Base-by-base conservation (phyloP, 345 rosid species). In the Eucalyptus cloeziana region DNA sequence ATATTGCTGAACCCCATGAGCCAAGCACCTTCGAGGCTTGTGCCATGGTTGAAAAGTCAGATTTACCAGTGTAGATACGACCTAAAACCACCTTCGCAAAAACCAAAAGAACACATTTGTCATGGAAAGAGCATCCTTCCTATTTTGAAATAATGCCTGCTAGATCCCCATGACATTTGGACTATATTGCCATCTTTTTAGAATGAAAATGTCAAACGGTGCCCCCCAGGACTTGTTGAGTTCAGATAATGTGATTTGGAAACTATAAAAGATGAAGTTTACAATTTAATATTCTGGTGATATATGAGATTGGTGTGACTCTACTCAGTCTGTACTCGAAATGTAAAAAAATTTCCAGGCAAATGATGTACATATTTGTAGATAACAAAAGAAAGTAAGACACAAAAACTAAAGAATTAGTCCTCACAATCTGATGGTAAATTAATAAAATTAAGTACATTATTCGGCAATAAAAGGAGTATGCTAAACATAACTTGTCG, bases 31-130 rank as follows among this genome's bases (percentile, higher is more conserved):
- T 95, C 86, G 95, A 91, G 88, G 99, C 99, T 92, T 96, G 93
- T 7, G 96, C 97, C 24, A 97, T 97, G 49, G 98, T 95, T 31
- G 96, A 93, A 92, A 97, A 96, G 93, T 98, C 98, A 88, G 99
- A 98, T 50, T 50, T 50, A 5, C 52, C 19, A 50, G 52, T 5
- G 52, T 50, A 2, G 3, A 90, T 96, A 30, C 96, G 97, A 88
- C 96, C 94, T 85, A 97, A 86, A 69, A 97, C 98, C 89, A 97
- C 97, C 99, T 97, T 90, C 94, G 88, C 44, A 71, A 21, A 31
- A 44, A 80, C 3, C 52, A 25, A 69, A 52, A 30, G 64, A 30
- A 52, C 15, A 69, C 33, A 62, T 62, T 62, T 13, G 16, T 62
- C 33, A 62, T 62, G 69, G 33, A 62, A 62, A 27, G 8, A 13